These are phyloP conservation scores for Fagopyrum esculentum DNA, from an alignment of 148 eudicot species.

Conservation along the genomic window DNA sequence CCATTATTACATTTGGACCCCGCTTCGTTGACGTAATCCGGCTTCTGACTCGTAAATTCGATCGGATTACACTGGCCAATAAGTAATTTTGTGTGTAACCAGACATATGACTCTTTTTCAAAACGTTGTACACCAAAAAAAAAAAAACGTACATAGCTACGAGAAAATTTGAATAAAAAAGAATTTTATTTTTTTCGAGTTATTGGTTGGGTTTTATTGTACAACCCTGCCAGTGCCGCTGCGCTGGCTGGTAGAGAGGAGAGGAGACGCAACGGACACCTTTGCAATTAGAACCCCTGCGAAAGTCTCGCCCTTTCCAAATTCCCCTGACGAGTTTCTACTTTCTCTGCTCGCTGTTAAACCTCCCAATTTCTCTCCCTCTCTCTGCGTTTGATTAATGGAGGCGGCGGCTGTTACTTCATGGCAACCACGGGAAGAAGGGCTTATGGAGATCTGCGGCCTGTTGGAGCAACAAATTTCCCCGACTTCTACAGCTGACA, in stretches of 20 bases:
- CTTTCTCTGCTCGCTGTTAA: background rate
- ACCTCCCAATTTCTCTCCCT: background rate
- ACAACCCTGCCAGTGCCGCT: background rate
- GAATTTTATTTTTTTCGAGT: too few relatives aligned
- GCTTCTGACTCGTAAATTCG: too few relatives aligned
- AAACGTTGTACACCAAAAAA: too few relatives aligned
- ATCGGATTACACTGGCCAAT: too few relatives aligned
- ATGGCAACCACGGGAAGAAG: conserved; percentile 95
- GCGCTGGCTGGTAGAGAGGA: background rate
- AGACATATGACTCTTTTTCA: too few relatives aligned
- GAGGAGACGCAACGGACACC: background rate
- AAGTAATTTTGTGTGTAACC: too few relatives aligned
- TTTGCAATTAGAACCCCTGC: background rate
- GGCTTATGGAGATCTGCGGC: conserved; percentile 74
- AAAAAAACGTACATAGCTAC: too few relatives aligned
- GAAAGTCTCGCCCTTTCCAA: background rate
- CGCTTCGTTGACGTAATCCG: too few relatives aligned
- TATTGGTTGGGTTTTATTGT: too few relatives aligned
- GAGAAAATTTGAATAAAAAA: too few relatives aligned
- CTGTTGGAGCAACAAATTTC: conserved; percentile 86
- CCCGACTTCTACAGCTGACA: conserved; percentile 52
- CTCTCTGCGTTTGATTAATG: background rate
- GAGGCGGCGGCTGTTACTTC: conserved; percentile 29
- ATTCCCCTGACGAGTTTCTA: background rate
- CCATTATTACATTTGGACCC: too few relatives aligned